These are phyloP conservation scores for Coemansia furcata DNA, from an alignment of 192 early-diverging fungal genomes.

Conservation along the genomic window DNA sequence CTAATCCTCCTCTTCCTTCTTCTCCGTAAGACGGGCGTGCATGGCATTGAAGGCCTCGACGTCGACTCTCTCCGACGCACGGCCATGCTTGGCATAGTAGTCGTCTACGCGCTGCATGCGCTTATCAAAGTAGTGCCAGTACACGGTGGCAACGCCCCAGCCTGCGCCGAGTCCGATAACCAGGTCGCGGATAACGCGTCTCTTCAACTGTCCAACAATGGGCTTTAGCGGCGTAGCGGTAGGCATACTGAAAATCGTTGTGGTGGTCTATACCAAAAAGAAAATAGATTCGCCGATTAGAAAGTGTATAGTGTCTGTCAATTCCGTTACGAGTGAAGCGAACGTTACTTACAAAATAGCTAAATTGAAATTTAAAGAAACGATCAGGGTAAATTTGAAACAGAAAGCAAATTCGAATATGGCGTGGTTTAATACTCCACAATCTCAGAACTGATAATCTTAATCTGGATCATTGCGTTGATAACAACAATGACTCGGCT, in stretches of 20 bases:
- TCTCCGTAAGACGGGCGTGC: not conserved
- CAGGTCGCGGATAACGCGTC: slow-evolving; percentile 48
- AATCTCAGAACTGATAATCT: not conserved
- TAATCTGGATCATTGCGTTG: not conserved
- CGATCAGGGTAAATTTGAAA: not conserved
- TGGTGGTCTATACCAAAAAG: not conserved
- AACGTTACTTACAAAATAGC: not conserved
- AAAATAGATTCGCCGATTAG: not conserved
- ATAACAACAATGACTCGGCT: not conserved
- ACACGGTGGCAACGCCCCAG: slow-evolving; percentile 27
- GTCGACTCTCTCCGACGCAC: slow-evolving; percentile 31
- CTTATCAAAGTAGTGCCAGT: slow-evolving; percentile 52
- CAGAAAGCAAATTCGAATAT: not conserved
- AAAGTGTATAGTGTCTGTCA: not conserved
- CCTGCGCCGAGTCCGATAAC: slow-evolving; percentile 44
- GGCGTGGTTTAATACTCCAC: slow-evolving; percentile 1
- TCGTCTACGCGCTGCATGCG: slow-evolving; percentile 38
- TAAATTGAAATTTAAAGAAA: slow-evolving; percentile 3
- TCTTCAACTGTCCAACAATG: slow-evolving; percentile 47
- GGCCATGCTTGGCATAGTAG: slow-evolving; percentile 52
- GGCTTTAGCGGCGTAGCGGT: slow-evolving; percentile 55
- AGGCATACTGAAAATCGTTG: slow-evolving; percentile 26
- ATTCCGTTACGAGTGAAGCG: not conserved
- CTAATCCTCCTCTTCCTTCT: not conserved
- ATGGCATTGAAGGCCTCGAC: slow-evolving; percentile 3